Percentiles rank a stretch among this genome's conserved stretches.
These are phyloP conservation scores for Pistacia vera DNA, from an alignment of 345 rosid species.

Conservation along the genomic window DNA sequence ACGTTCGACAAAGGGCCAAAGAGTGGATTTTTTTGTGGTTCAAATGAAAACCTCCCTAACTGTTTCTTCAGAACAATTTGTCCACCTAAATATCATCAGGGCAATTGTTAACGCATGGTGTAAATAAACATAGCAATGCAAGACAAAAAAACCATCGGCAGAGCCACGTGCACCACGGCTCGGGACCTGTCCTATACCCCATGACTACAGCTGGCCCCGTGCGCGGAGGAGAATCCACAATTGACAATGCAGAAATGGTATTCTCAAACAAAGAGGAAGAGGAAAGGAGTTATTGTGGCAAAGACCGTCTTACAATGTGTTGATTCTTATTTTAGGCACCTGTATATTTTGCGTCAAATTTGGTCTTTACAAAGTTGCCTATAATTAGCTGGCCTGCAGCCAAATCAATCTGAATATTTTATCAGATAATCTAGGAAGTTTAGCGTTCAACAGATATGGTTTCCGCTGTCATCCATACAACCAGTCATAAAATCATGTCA, in stretches of 20 bases:
- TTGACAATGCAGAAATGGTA: neutral
- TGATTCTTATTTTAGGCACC: slow-evolving; percentile 32
- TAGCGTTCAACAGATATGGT: too few species aligned
- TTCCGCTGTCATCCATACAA: too few species aligned
- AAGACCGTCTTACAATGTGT: slow-evolving; percentile 9
- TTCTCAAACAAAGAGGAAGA: slow-evolving; percentile 1
- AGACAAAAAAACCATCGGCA: slow-evolving; percentile 58
- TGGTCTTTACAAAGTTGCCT: neutral
- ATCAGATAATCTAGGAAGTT: too few species aligned
- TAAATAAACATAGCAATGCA: slow-evolving; percentile 45
- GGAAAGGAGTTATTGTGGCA: slow-evolving; percentile 22
- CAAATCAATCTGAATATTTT: too few species aligned
- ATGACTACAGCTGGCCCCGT: slow-evolving; percentile 7
- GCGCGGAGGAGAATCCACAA: slow-evolving; percentile 10
- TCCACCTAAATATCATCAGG: slow-evolving; percentile 38
- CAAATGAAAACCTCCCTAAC: slow-evolving; percentile 65
- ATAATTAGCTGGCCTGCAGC: neutral
- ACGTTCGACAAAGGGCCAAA: slow-evolving; percentile 82
- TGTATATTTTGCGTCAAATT: neutral
- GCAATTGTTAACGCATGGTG: slow-evolving; percentile 72
- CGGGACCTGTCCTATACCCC: slow-evolving; percentile 40
- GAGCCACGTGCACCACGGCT: slow-evolving; percentile 76
- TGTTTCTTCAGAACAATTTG: slow-evolving; percentile 34
- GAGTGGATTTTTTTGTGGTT: slow-evolving; percentile 42
- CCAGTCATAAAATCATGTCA: too few species aligned